phyloP scores from a whole-genome alignment of 805 yeast species.

The Saturnispora sekii region DNA sequence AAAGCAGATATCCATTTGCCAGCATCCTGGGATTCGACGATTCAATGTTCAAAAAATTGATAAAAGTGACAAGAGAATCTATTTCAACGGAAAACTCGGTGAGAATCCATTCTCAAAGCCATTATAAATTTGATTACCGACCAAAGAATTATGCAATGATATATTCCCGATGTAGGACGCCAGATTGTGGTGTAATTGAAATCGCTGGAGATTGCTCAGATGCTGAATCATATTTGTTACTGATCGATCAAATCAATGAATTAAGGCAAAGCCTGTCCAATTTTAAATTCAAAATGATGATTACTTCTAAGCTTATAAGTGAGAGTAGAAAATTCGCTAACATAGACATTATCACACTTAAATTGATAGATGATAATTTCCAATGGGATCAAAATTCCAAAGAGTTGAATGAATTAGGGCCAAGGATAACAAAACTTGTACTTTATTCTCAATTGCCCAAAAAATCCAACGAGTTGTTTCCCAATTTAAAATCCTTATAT shows the following conservation, averaged over 20 bases:
- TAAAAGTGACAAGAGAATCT: neutral
- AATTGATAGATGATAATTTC: neutral
- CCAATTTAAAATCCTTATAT: slow-evolving; percentile 1
- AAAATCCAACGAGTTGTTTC: neutral
- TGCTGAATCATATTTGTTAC: neutral
- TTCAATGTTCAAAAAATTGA: slow-evolving; percentile 7
- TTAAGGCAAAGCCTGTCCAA: neutral
- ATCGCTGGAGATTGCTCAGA: neutral
- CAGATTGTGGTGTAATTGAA: slow-evolving; percentile 2
- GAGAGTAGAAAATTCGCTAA: neutral
- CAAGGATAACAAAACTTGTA: neutral
- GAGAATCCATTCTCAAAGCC: neutral
- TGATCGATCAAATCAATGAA: neutral
- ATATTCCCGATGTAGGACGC: neutral
- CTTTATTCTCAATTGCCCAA: neutral
- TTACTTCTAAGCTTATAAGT: neutral
- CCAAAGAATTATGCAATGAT: slow-evolving; percentile 1
- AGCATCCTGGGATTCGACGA: slow-evolving; percentile 4
- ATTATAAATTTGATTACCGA: neutral
- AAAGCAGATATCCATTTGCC: neutral
- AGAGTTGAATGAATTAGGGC: neutral
- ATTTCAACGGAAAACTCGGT: neutral
- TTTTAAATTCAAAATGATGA: neutral
- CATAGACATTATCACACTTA: neutral
- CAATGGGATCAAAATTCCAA: neutral